Evolutionary conservation across 2,329 filamentous ascomycete genomes (phyloP).

Genomic region (Xylariomycetidae sp.): DNA sequence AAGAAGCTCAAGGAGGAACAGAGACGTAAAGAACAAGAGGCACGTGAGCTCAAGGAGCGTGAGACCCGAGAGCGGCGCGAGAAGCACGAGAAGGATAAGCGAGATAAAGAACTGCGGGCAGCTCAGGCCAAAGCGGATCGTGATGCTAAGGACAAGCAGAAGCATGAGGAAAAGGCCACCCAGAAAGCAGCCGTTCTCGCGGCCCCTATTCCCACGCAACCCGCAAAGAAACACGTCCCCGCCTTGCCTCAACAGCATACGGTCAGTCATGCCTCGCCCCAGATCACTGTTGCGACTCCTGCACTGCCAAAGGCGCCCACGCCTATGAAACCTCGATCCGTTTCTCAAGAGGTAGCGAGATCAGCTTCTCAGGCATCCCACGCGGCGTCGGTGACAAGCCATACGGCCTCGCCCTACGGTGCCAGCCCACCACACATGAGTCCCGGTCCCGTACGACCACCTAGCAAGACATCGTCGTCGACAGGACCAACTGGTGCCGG

Average conservation of each 20-base stretch:
- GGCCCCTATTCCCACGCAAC: slow-evolving; percentile 36
- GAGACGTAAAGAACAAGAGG: slow-evolving; percentile 73
- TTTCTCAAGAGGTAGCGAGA: slow-evolving; percentile 73
- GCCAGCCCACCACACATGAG: slow-evolving; percentile 62
- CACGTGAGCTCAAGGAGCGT: slow-evolving; percentile 63
- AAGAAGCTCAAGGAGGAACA: slow-evolving; percentile 83
- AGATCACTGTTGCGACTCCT: slow-evolving; percentile 73
- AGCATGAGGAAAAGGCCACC: slow-evolving; percentile 39
- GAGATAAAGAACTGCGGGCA: slow-evolving; percentile 49
- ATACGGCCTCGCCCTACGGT: slow-evolving; percentile 55
- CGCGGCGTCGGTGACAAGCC: slow-evolving; percentile 49
- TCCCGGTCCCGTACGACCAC: slow-evolving; percentile 57
- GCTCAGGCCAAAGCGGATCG: slow-evolving; percentile 39
- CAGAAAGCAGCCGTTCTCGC: slow-evolving; percentile 35
- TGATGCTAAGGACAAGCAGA: slow-evolving; percentile 43
- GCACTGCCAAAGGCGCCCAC: slow-evolving; percentile 78
- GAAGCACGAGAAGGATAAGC: slow-evolving; percentile 54
- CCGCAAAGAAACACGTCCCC: slow-evolving; percentile 41
- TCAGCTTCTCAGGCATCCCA: slow-evolving; percentile 66
- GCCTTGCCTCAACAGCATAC: slow-evolving; percentile 56
- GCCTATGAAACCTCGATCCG: slow-evolving; percentile 69
- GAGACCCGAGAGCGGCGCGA: slow-evolving; percentile 55
- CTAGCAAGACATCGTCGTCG: slow-evolving; percentile 54
- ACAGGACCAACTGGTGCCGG: slow-evolving; percentile 12
- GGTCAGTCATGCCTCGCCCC: slow-evolving; percentile 67